Base-by-base conservation (phyloP, 129 eudicot genomes). In the Smallanthus sonchifolius region DNA sequence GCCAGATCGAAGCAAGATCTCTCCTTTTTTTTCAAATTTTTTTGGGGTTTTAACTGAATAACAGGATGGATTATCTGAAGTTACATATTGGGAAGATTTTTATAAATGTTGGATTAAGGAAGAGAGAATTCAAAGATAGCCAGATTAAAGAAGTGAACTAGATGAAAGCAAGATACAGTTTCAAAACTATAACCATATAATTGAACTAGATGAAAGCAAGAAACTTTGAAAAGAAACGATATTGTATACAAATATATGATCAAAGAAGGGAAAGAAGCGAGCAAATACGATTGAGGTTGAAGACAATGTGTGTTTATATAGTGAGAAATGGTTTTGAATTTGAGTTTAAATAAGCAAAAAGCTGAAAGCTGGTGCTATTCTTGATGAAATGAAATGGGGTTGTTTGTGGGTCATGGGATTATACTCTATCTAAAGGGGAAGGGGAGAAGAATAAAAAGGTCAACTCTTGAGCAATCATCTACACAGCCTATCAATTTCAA, bases 401-500 rank as follows among this genome's bases (percentile, higher is more conserved):
- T 24, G 73, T 48, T 28, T 51, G 67, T 65, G 74, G 60, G 67
- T 79, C 78, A 64, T 40, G 28, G 45, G 16, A 34, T 76, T 17
- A 32, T 14, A 61, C 19, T 61, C 43, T 61, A 34, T 34, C 10
- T 39, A 28, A 70, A 65, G 61, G 62, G 19, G 40, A 72, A 72
- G 61, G 37, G 39, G 51, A n/a, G 32, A 73, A 64, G 51, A 62
- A 78, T 30, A 1, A 39, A 42, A 78, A 64, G 78, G 83, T 79
- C 83, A 79, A 79, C 78, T 79, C 83, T 79, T 79, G 78, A 56
- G 59, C 51, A 72, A 79, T 79, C 60, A 64, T 72, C 59, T 13
- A 61, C 57, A 75, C 56, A 75, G 43, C 54, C 57, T 39, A 64
- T 65, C 72, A 37, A 44, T 61, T 49, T 68, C 70, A 69, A 9